Percentiles rank a stretch among this genome's conserved stretches.
Evolutionary conservation across 2,329 filamentous ascomycete genomes (phyloP).

Genomic region (Tolypocladium inflatum): DNA sequence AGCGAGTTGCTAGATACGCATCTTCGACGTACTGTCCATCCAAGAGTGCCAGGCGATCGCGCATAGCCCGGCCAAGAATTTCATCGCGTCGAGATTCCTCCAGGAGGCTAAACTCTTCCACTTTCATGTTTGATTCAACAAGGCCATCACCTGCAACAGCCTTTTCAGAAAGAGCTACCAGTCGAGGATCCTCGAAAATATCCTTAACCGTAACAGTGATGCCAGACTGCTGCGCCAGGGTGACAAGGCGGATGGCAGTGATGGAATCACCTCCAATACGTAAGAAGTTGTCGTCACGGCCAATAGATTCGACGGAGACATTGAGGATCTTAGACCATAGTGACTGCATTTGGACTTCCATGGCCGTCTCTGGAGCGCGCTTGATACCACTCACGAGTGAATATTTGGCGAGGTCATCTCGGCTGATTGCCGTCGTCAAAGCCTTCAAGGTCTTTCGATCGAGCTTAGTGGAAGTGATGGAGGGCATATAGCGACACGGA

Average conservation of each 20-base stretch:
- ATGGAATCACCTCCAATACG: conserved; percentile 7
- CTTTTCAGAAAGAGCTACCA: too few relatives aligned
- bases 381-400: neutral
- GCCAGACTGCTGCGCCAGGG: too few relatives aligned
- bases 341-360: neutral
- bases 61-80: too few relatives aligned
- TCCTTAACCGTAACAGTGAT: neutral
- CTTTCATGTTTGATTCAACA: too few relatives aligned
- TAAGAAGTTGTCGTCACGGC: neutral
- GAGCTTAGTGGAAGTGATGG: conserved; percentile 8
- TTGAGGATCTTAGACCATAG: conserved; percentile 2
- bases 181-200: too few relatives aligned
- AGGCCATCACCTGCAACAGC: too few relatives aligned
- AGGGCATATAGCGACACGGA: conserved; percentile 4
- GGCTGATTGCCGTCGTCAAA: neutral
- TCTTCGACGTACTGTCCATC: too few relatives aligned
- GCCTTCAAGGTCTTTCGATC: conserved; percentile 5
- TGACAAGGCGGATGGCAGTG: conserved; percentile 1
- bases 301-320: neutral
- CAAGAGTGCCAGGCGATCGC: too few relatives aligned
- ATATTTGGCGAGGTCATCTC: neutral
- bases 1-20: too few relatives aligned
- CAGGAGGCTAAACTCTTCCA: too few relatives aligned
- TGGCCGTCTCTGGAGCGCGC: neutral
- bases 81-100: too few relatives aligned